Percentiles rank a stretch among this genome's conserved stretches.
phyloP scores from a whole-genome alignment of 495 filamentous ascomycete species.

The Penicillium coffeae region DNA sequence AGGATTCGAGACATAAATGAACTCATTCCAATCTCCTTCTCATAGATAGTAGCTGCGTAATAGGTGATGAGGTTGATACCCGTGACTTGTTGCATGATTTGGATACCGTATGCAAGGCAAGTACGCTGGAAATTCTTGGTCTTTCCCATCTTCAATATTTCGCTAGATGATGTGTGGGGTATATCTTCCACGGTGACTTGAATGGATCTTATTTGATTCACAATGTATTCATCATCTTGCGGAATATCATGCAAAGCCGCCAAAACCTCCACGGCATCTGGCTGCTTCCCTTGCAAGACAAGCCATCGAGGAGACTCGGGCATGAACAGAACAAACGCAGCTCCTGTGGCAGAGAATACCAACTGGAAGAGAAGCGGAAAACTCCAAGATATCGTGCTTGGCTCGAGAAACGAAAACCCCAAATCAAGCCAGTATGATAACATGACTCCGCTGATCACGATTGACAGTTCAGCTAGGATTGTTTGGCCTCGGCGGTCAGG shows the following conservation, averaged over 20 bases:
- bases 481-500: not conserved
- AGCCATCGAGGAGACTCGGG: constrained; percentile 72
- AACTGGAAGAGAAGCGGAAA: constrained; percentile 72
- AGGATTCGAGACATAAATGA: too few relatives aligned
- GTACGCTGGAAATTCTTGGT: too few relatives aligned
- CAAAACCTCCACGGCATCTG: constrained; percentile 58
- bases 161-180: too few relatives aligned
- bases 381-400: too few relatives aligned
- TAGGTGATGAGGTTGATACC: too few relatives aligned
- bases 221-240: not conserved
- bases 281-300: constrained; percentile 52
- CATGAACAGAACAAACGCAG: constrained; percentile 52
- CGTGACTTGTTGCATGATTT: too few relatives aligned
- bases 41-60: too few relatives aligned
- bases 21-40: too few relatives aligned
- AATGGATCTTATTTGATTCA: too few relatives aligned
- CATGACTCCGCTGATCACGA: constrained; percentile 60
- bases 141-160: too few relatives aligned
- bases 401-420: constrained; percentile 45
- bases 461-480: constrained; percentile 57
- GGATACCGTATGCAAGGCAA: too few relatives aligned
- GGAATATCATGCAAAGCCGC: constrained; percentile 39
- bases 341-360: constrained; percentile 59
- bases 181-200: too few relatives aligned
- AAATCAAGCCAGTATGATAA: constrained; percentile 79